phyloP scores from a whole-genome alignment of 352 stramenopile species.

The Globisporangium alternatum region DNA sequence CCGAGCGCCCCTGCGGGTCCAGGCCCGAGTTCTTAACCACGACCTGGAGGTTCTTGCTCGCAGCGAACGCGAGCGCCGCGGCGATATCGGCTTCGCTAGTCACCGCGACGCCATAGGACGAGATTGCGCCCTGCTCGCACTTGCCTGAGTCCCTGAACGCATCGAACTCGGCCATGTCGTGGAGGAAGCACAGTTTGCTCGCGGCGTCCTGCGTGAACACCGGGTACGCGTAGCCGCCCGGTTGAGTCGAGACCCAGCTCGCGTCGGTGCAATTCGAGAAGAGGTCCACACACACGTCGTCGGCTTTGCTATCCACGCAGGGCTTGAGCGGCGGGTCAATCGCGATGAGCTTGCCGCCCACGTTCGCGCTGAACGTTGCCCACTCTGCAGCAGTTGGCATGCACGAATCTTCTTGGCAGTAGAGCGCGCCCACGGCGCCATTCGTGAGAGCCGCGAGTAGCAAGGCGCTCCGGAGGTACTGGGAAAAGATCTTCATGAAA shows the following conservation, averaged over 20 bases:
- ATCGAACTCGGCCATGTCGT: neutral
- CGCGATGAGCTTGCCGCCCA: slow-evolving; percentile 3
- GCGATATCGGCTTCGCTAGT: neutral
- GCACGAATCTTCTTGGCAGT: neutral
- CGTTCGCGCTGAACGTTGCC: neutral
- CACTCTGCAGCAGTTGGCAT: neutral
- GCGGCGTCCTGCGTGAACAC: slow-evolving; percentile 3
- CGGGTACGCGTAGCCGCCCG: slow-evolving; percentile 10
- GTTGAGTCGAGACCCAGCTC: slow-evolving; percentile 2
- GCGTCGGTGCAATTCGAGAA: neutral
- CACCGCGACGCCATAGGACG: slow-evolving; percentile 7
- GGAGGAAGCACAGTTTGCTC: slow-evolving; percentile 10
- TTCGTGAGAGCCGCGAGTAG: neutral
- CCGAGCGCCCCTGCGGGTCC: slow-evolving; percentile 11
- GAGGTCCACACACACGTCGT: slow-evolving; percentile 1
- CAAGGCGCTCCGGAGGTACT: neutral
- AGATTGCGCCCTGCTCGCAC: slow-evolving; percentile 6
- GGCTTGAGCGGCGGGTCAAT: slow-evolving; percentile 11
- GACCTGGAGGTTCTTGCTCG: slow-evolving; percentile 6
- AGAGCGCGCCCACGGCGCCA: neutral
- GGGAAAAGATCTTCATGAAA: neutral
- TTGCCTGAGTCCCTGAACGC: neutral
- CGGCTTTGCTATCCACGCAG: neutral
- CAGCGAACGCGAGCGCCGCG: neutral
- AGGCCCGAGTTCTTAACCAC: slow-evolving; percentile 9